phyloP scores from a whole-genome alignment of 2,329 filamentous ascomycete species.

The Aspergillus glaucus region DNA sequence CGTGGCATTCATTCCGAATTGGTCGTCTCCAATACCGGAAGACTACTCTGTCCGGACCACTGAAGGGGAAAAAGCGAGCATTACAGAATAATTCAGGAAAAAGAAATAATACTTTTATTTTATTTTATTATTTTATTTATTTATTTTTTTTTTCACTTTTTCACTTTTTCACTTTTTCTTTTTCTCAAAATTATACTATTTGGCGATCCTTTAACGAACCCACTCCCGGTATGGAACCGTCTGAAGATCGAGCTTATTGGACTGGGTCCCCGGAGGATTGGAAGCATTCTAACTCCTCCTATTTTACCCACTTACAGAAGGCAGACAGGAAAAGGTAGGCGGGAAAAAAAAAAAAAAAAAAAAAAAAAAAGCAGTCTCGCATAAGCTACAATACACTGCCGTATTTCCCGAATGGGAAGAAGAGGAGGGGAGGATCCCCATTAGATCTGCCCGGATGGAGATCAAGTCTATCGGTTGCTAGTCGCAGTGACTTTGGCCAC shows the following conservation, averaged over 20 bases:
- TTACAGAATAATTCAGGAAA: slow-evolving; percentile 1
- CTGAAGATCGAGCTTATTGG: slow-evolving; percentile 12
- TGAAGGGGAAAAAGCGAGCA: slow-evolving; percentile 7
- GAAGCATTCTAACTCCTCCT: slow-evolving; percentile 10
- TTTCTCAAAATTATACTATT: slow-evolving; percentile 2
- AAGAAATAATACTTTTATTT: slow-evolving; percentile 1
- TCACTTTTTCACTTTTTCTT: too few species aligned
- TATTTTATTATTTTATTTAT: too few species aligned
- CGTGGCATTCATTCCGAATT: slow-evolving; percentile 19
- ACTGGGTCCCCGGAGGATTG: slow-evolving; percentile 14
- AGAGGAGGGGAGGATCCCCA: slow-evolving; percentile 4
- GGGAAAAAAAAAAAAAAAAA: too few species aligned
- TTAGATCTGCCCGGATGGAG: slow-evolving; percentile 27
- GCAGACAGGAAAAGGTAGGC: slow-evolving; percentile 1
- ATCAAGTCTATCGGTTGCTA: slow-evolving; percentile 34
- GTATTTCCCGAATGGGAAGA: neutral
- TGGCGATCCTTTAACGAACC: neutral
- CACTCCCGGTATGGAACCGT: slow-evolving; percentile 1
- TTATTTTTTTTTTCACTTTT: too few species aligned
- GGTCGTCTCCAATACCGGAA: slow-evolving; percentile 14
- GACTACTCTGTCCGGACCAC: slow-evolving; percentile 2
- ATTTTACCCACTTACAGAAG: slow-evolving; percentile 3
- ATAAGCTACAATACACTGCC: neutral
- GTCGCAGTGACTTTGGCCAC: slow-evolving; percentile 27
- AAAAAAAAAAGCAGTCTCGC: neutral